phyloP scores from a whole-genome alignment of 1,139 yeast genomes.

The Lodderomyces parapsilosis region DNA sequence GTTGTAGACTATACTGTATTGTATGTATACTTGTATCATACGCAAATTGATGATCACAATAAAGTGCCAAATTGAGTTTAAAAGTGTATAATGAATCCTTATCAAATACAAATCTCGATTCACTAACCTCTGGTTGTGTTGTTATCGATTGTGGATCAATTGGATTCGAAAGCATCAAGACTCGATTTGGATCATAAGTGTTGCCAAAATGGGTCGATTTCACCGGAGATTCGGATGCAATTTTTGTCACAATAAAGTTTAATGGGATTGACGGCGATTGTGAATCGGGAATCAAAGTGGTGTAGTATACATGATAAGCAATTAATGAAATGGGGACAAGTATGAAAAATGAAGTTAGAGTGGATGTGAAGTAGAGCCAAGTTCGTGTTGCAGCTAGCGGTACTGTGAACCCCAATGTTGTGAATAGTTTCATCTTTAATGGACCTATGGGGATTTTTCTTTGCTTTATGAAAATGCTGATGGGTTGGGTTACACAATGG shows the following conservation, averaged over 20 bases:
- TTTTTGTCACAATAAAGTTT: conserved; percentile 8
- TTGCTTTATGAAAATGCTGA: too few relatives aligned
- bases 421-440: background rate
- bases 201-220: background rate
- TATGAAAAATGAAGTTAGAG: conserved; percentile 17
- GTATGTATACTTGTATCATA: background rate
- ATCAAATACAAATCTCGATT: conserved; percentile 10
- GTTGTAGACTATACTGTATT: conserved; percentile 4
- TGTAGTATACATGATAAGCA: conserved; percentile 27
- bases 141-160: background rate
- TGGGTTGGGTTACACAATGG: too few relatives aligned
- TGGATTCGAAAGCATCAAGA: background rate
- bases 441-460: too few relatives aligned
- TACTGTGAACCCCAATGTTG: conserved; percentile 11
- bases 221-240: background rate
- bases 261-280: conserved; percentile 13
- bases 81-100: conserved; percentile 11
- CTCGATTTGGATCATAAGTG: background rate
- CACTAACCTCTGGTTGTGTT: background rate
- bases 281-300: conserved; percentile 22
- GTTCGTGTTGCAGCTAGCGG: conserved; percentile 14
- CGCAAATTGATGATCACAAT: background rate
- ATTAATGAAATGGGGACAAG: conserved; percentile 27
- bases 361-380: conserved; percentile 21
- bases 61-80: conserved; percentile 6